Evolutionary conservation across 257 asterid species (phyloP), one percentile per base, ranked within the genome.

Genomic region (Eustoma russellianum): DNA sequence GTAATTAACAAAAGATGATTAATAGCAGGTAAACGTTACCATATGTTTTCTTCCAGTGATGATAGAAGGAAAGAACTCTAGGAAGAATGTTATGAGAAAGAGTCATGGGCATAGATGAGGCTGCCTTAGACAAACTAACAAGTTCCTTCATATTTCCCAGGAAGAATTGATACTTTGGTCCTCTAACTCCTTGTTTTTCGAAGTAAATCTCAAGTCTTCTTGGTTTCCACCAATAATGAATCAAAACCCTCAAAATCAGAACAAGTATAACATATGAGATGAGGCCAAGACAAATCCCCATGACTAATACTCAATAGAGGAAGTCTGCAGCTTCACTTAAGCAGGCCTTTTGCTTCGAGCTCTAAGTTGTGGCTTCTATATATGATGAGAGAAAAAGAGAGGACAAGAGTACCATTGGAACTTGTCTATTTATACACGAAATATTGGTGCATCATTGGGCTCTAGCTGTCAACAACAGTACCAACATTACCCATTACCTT

Each of bases 21-120:
- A n/a, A n/a, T n/a, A n/a, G n/a, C n/a, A n/a, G n/a, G n/a, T n/a
- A n/a, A n/a, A n/a, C n/a, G n/a, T 38, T 74, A 87, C 98, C 98
- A 63, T 91, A 88, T 0, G 79, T 70, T 61, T 80, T 82, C 78
- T 83, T 91, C 98, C 94, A 91, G 52, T 84, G 94, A 62, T 85
- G 84, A 66, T 91, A 91, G 75, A 87, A 91, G n/a, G 94, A 72
- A 41, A 91, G 87, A 11, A 82, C 98, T 50, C 94, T 78, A 0
- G 94, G 97, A n/a, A 91, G 94, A 13, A 91, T 80, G 69, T 87
- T 82, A 75, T 91, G 98, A 3, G 96, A 75, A 50, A 64, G 75
- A 52, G 85, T 72, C 81, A 91, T 75, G 6, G 88, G 35, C 46
- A 75, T 89, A 52, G 88, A 56, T 3, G 96, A 74, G 56, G 87